Evolutionary conservation across 805 yeast species (phyloP).

Genomic region (Torulaspora microellipsoides): DNA sequence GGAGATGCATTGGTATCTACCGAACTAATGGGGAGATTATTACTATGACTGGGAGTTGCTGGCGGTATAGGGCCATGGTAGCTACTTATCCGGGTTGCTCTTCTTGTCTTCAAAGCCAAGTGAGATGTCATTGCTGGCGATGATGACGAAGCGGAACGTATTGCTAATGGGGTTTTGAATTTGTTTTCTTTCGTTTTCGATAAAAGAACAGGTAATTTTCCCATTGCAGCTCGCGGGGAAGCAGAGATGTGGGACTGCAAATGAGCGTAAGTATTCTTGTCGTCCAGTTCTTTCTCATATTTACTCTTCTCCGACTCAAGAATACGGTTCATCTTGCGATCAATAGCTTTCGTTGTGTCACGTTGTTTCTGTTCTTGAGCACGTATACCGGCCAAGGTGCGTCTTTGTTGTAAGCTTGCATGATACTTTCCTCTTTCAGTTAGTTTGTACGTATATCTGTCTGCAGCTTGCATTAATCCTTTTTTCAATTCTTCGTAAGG

Average conservation of each 20-base stretch:
- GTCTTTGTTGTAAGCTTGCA: conserved; percentile 13
- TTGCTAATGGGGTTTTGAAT: conserved; percentile 28
- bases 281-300: conserved; percentile 13
- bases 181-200: conserved; percentile 25
- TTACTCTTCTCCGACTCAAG: conserved; percentile 23
- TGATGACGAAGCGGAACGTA: conserved; percentile 14
- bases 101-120: conserved; percentile 24
- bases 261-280: conserved; percentile 28
- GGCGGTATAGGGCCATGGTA: conserved; percentile 13
- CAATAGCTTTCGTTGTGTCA: conserved; percentile 19
- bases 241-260: conserved; percentile 29
- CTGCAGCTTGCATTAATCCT: conserved; percentile 27
- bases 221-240: conserved; percentile 26
- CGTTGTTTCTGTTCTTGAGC: conserved; percentile 5
- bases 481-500: conserved; percentile 32
- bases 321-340: conserved; percentile 27
- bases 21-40: conserved; percentile 6
- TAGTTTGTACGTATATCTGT: conserved; percentile 23
- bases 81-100: conserved; percentile 8
- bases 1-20: conserved; percentile 4
- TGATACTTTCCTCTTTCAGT: conserved; percentile 36
- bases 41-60: conserved; percentile 16
- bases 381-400: conserved; percentile 17
- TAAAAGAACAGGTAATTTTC: conserved; percentile 31
- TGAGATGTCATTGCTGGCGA: conserved; percentile 30